Evolutionary conservation across 1,139 yeast genomes (phyloP).

Genomic region (Hyphopichia burtonii): DNA sequence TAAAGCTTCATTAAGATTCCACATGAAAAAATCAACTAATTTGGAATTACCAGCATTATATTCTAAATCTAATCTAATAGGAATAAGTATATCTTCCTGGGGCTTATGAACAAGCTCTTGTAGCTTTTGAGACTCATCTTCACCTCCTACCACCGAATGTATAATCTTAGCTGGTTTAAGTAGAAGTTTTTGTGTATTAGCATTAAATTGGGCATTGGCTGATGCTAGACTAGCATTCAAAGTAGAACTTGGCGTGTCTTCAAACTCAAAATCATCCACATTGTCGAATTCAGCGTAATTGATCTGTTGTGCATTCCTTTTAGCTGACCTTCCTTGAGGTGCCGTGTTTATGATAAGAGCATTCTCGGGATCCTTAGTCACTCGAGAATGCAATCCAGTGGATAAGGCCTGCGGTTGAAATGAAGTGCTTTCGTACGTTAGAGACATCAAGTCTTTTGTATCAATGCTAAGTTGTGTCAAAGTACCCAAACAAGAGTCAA

Average conservation of each 20-base stretch:
- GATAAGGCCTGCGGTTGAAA: conserved; percentile 72
- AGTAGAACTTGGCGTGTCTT: conserved; percentile 44
- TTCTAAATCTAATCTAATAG: conserved; percentile 76
- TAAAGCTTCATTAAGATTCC: conserved; percentile 81
- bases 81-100: conserved; percentile 56
- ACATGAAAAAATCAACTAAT: conserved; percentile 79
- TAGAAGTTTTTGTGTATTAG: conserved; percentile 29
- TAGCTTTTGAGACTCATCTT: conserved; percentile 22
- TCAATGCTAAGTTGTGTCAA: too few relatives aligned
- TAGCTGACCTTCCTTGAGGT: conserved; percentile 75
- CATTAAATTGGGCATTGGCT: conserved; percentile 21
- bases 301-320: conserved; percentile 69
- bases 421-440: conserved; percentile 17
- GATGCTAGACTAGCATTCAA: conserved; percentile 18
- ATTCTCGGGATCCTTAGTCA: conserved; percentile 62
- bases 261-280: conserved; percentile 67
- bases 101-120: conserved; percentile 24
- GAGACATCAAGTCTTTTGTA: conserved; percentile 6
- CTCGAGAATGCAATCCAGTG: conserved; percentile 66
- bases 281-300: conserved; percentile 79
- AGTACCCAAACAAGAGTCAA: too few relatives aligned
- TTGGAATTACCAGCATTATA: conserved; percentile 58
- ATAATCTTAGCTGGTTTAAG: conserved; percentile 31
- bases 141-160: conserved; percentile 1
- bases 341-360: conserved; percentile 61